Conservation (phyloP, 1,284 basidiomycete species). For the Marasmius fiardii region DNA sequence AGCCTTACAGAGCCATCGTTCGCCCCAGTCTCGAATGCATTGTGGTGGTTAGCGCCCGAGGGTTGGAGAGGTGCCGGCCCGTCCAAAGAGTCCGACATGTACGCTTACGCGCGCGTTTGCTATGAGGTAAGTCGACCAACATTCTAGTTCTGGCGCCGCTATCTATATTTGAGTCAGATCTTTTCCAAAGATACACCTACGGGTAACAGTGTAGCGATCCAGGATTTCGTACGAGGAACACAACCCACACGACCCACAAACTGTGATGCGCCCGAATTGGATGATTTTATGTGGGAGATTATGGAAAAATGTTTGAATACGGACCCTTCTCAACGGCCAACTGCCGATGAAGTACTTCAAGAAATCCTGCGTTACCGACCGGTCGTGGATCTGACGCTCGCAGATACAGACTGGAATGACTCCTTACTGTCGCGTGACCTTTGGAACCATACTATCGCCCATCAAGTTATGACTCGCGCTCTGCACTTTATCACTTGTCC, state of each 20-base stretch:
- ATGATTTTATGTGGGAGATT: neutral
- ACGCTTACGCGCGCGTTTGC: constrained; percentile 41
- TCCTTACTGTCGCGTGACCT: too few relatives aligned
- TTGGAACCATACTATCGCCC: too few relatives aligned
- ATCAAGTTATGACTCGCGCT: too few relatives aligned
- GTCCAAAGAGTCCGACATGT: neutral
- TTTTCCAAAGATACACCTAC: neutral
- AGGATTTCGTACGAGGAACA: too few relatives aligned
- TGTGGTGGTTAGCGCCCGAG: neutral
- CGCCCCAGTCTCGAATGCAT: neutral
- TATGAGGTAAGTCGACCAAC: constrained; percentile 27
- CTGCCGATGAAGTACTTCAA: neutral
- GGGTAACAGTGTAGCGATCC: neutral
- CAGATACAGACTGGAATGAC: neutral
- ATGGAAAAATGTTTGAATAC: neutral
- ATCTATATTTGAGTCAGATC: neutral
- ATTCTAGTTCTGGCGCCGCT: neutral
- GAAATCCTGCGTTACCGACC: too few relatives aligned
- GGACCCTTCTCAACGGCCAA: neutral
- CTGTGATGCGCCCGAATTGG: too few relatives aligned
- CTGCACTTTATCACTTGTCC: too few relatives aligned
- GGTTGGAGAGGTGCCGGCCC: neutral
- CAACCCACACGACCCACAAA: too few relatives aligned
- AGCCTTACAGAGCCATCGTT: neutral
- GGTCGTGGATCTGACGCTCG: neutral